Evolutionary conservation across 345 rosid genomes (phyloP).

Genomic region (Tarenaya hassleriana): DNA sequence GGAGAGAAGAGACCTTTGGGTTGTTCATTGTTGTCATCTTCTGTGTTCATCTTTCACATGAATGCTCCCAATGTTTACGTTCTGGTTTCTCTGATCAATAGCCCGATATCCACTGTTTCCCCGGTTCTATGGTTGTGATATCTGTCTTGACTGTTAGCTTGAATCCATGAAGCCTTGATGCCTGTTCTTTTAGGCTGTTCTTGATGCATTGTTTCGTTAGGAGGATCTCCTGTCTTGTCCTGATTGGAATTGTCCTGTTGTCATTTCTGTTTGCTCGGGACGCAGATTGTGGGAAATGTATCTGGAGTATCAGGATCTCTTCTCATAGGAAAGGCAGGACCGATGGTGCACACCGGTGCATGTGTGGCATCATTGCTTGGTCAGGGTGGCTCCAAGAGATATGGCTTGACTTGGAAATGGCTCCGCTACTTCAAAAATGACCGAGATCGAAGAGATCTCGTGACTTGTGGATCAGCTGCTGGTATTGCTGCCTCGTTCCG

Average conservation of each 20-base stretch:
- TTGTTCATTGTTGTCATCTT: too few relatives aligned
- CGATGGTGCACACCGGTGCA: constrained; percentile 94
- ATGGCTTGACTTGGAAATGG: constrained; percentile 75
- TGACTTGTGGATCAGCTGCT: constrained; percentile 93
- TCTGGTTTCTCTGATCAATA: background rate
- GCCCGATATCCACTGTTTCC: too few relatives aligned
- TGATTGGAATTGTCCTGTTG: too few relatives aligned
- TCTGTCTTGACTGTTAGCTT: too few relatives aligned
- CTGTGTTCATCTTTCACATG: too few relatives aligned
- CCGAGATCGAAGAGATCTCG: constrained; percentile 82
- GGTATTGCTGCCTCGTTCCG: constrained; percentile 93
- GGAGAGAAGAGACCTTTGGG: too few relatives aligned
- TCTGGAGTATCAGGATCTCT: constrained; percentile 83
- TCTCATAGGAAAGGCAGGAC: constrained; percentile 93
- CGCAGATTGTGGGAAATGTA: constrained; percentile 78
- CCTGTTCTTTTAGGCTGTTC: too few relatives aligned
- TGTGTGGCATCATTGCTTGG: constrained; percentile 84
- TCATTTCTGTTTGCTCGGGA: constrained; percentile 12
- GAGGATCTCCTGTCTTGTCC: too few relatives aligned
- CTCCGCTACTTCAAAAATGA: constrained; percentile 74
- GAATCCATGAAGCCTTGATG: too few relatives aligned
- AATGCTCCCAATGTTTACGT: background rate
- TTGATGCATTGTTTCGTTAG: too few relatives aligned
- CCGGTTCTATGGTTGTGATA: background rate
- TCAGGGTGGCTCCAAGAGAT: constrained; percentile 88